Conservation (phyloP, 1,139 yeast species). For the Pichia kudriavzevii region DNA sequence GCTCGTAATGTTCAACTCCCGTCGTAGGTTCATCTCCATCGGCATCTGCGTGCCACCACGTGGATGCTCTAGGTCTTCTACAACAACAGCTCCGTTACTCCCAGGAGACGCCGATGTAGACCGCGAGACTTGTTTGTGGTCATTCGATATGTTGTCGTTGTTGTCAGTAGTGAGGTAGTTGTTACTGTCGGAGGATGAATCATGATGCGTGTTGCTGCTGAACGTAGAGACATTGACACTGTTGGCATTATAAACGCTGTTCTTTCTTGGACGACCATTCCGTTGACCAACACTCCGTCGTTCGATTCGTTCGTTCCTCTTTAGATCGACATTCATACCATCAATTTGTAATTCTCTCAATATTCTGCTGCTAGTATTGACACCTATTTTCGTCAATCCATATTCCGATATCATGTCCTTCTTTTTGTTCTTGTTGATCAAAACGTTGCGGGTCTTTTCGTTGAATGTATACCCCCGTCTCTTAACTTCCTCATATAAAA, state of each 20-base stretch:
- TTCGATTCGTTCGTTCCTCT: conserved; percentile 5
- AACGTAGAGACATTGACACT: neutral
- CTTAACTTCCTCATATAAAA: conserved; percentile 12
- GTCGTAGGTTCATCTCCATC: neutral
- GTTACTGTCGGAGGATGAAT: too few species aligned
- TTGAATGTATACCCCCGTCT: conserved; percentile 2
- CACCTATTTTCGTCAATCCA: conserved; percentile 9
- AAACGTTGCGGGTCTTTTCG: conserved; percentile 12
- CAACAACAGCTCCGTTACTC: too few species aligned
- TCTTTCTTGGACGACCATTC: conserved; percentile 1
- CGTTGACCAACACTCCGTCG: conserved; percentile 6
- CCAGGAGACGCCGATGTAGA: too few species aligned
- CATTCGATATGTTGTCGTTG: too few species aligned
- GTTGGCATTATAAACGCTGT: neutral
- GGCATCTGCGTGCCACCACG: conserved; percentile 1
- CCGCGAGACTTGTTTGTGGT: too few species aligned
- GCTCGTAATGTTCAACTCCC: conserved; percentile 9
- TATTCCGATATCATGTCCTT: conserved; percentile 8
- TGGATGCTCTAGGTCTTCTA: too few species aligned
- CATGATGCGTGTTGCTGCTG: too few species aligned
- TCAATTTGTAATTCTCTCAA: conserved; percentile 13
- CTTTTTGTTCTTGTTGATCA: conserved; percentile 10
- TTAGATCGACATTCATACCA: conserved; percentile 12
- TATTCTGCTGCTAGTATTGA: conserved; percentile 7
- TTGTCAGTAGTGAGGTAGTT: too few species aligned